phyloP scores from a whole-genome alignment of 164 flowering plant genomes.

The Liquidambar formosana region DNA sequence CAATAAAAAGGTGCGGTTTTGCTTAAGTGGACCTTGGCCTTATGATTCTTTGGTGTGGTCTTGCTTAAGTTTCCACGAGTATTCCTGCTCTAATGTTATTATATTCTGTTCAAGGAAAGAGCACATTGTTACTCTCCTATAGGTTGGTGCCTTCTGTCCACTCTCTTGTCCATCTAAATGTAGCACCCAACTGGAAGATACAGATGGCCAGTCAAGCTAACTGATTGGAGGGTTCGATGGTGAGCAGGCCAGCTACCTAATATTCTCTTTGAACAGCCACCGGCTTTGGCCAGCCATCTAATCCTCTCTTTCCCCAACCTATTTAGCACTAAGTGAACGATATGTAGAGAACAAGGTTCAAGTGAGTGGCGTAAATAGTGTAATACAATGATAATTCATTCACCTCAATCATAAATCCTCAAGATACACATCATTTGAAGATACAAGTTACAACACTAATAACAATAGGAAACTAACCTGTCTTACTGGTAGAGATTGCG shows the following conservation, averaged over 20 bases:
- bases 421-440: no score
- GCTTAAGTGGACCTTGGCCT: no score
- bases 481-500: background rate
- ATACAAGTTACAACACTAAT: background rate
- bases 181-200: no score
- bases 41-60: no score
- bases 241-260: background rate
- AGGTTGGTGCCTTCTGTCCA: no score
- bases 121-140: background rate
- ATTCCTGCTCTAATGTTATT: background rate
- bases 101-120: background rate
- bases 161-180: no score
- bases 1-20: background rate
- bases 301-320: background rate
- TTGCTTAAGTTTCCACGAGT: background rate
- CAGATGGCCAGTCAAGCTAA: background rate
- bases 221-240: background rate
- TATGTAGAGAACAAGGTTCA: background rate
- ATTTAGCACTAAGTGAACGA: background rate
- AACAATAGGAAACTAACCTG: conserved; percentile 8
- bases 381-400: background rate
- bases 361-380: background rate
- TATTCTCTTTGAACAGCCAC: background rate
- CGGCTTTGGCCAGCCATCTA: conserved; percentile 1
- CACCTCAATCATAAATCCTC: background rate